phyloP scores from a whole-genome alignment of 345 rosid genomes.

The Linum tenue region DNA sequence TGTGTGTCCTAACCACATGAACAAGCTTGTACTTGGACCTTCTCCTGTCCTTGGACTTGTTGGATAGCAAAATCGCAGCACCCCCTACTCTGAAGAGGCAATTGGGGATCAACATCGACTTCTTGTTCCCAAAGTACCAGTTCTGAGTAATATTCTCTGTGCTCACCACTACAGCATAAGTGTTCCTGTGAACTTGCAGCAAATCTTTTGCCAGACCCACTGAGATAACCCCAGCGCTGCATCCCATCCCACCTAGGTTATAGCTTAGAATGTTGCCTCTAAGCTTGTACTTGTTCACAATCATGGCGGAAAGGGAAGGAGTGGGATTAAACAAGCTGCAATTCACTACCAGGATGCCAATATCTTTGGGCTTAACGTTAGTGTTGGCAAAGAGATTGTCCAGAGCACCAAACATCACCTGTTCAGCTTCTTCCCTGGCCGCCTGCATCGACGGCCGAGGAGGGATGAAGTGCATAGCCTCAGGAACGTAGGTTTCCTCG shows the following conservation, averaged over 20 bases:
- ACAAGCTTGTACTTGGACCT: constrained; percentile 74
- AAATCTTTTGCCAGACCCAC: constrained; percentile 74
- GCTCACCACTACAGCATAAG: constrained; percentile 78
- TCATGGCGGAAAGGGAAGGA: constrained; percentile 85
- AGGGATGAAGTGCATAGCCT: constrained; percentile 68
- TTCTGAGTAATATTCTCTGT: constrained; percentile 89
- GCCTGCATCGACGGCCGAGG: constrained; percentile 78
- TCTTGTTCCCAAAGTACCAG: constrained; percentile 90
- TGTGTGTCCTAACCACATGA: constrained; percentile 84
- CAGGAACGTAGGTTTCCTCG: constrained; percentile 82
- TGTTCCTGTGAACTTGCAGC: constrained; percentile 82
- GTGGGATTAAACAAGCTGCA: constrained; percentile 93
- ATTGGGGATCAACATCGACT: constrained; percentile 82
- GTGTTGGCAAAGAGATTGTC: constrained; percentile 65
- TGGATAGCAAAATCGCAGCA: constrained; percentile 61
- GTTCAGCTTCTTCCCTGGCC: constrained; percentile 82
- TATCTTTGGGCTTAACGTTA: constrained; percentile 58
- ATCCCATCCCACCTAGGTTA: constrained; percentile 87
- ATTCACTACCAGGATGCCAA: constrained; percentile 76
- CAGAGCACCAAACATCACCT: constrained; percentile 86
- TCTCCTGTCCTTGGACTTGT: constrained; percentile 40
- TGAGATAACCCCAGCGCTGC: constrained; percentile 86
- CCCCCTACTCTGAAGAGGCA: constrained; percentile 86
- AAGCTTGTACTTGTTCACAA: constrained; percentile 70
- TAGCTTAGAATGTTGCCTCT: constrained; percentile 66